Evolutionary conservation across 768 basidiomycete species (phyloP).

Genomic region (Russula olivacea): DNA sequence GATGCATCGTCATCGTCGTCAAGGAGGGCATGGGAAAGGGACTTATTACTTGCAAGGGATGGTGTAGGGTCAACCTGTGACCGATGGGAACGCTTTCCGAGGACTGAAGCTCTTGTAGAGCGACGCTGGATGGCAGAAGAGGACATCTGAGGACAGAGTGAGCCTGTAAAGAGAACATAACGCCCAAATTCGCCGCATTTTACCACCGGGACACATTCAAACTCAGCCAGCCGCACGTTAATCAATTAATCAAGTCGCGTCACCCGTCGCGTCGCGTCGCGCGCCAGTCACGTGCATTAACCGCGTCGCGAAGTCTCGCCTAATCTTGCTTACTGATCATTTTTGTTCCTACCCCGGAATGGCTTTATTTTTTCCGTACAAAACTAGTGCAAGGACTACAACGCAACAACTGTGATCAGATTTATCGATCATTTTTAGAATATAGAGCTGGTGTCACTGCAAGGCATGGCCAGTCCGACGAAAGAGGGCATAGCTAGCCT

Average conservation of each 20-base stretch:
- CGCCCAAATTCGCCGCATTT: slow-evolving; percentile 22
- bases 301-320: slow-evolving; percentile 9
- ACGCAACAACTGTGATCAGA: not conserved
- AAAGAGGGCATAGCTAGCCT: not conserved
- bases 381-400: not conserved
- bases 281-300: slow-evolving; percentile 10
- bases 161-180: slow-evolving; percentile 5
- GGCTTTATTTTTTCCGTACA: not conserved
- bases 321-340: slow-evolving; percentile 23
- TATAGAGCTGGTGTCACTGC: not conserved
- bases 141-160: slow-evolving; percentile 19
- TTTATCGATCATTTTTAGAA: not conserved
- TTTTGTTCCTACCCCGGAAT: too few relatives aligned
- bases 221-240: slow-evolving; percentile 28
- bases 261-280: slow-evolving; percentile 29
- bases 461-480: not conserved
- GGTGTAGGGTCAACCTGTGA: slow-evolving; percentile 30
- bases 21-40: slow-evolving; percentile 9
- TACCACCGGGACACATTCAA: slow-evolving; percentile 25
- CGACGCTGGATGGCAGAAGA: slow-evolving; percentile 18
- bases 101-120: slow-evolving; percentile 29
- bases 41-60: slow-evolving; percentile 32
- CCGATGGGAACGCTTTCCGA: slow-evolving; percentile 34
- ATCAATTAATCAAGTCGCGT: slow-evolving; percentile 24
- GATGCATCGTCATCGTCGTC: slow-evolving; percentile 21